Conservation (phyloP, 306 rosid species). For the Neltuma alba region DNA sequence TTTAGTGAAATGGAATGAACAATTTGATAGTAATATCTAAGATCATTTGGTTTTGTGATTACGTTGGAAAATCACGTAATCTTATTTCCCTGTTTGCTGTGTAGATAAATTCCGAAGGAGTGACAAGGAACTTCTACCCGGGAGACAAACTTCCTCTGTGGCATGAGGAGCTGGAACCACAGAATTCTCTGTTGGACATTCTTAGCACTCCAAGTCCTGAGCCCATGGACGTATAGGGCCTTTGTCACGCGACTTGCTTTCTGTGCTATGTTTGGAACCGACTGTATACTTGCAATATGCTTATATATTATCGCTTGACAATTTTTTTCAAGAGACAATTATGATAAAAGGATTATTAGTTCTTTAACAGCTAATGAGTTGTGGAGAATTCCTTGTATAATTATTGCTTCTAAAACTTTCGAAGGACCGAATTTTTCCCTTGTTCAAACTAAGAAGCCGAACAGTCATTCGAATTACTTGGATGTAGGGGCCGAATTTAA, state of each 20-base stretch:
- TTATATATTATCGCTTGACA: background rate
- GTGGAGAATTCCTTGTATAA: background rate
- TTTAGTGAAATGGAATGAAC: background rate
- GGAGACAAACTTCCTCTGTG: constrained; percentile 84
- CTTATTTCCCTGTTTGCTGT: background rate
- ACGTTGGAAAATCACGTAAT: background rate
- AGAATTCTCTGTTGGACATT: constrained; percentile 72
- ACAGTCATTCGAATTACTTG: background rate
- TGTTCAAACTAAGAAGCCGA: background rate
- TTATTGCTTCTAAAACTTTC: background rate
- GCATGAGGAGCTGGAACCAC: constrained; percentile 95
- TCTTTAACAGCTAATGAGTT: background rate
- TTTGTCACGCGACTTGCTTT: constrained; percentile 20
- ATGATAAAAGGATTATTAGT: background rate
- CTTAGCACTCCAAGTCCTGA: constrained; percentile 62
- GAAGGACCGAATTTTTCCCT: background rate
- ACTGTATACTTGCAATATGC: background rate
- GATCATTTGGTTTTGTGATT: background rate
- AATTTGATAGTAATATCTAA: background rate
- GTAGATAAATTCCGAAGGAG: constrained; percentile 93
- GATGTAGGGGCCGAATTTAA: background rate
- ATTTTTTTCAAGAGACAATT: background rate
- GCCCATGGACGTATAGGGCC: constrained; percentile 76
- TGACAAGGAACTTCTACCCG: constrained; percentile 78
- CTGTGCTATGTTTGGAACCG: no score